Evolutionary conservation across 352 stramenopile species (phyloP), one percentile per base, ranked within the genome.

Genomic region (Hyaloperonospora brassicae): DNA sequence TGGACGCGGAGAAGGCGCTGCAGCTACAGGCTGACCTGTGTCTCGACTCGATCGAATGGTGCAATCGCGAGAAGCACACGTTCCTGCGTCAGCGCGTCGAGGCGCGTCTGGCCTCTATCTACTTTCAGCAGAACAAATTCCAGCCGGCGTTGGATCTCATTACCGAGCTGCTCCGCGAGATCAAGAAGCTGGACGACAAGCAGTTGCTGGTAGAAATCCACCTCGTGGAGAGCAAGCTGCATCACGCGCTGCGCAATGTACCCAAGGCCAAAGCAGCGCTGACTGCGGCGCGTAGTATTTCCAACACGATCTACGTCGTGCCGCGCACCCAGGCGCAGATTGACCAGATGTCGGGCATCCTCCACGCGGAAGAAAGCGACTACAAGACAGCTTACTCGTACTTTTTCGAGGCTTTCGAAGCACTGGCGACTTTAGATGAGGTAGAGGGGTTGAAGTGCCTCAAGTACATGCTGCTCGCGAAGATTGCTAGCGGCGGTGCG

Each of bases 181-280:
- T 99, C 52, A 98, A 99, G 73, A 98, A 98, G 71, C 79, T 99
- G 44, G 97, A 99, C 68, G 97, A 99, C 77, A 99, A 99, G 77
- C 93, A 98, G 65, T 69, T 99, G 51, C 80, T 99, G 24, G 96
- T 99, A 21, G 97, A 99, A 68, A 98, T 98, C 39, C 96, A 99
- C 76, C 72, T 99, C 24, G 86, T 98, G 23, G 97, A 99, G 73
- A 90, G 86, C 47, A 97, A 98, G 62, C 86, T 99, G 59, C 95
- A 99, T 69, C 96, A 99, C 68, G 95, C 92, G 13, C 73, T 99
- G 30, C 89, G 93, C 17, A 98, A 99, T 62, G 73, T 98, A 17
- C 93, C 97, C 39, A 98, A 98, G 77, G 80, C 88, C 50, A 94
- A 95, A 68, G 95, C 96, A 1, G 94, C 96, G 13, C 84, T 99